Base-by-base conservation (phyloP, 2,329 filamentous ascomycete genomes). In the Hawksworthiomyces lignivorus region DNA sequence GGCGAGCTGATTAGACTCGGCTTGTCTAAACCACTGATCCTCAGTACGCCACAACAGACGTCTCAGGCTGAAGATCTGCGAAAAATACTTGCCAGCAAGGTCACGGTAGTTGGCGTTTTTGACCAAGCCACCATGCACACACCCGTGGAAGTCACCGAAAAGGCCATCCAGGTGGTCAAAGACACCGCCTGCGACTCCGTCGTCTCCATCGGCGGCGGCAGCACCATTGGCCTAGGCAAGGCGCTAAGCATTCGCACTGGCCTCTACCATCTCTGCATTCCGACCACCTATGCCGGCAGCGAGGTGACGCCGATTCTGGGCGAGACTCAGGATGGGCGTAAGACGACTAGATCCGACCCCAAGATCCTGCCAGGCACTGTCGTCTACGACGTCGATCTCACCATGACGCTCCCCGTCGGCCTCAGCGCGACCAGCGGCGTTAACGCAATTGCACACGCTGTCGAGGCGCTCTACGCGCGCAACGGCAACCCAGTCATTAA, bases 251-350 rank as follows among this genome's bases (percentile, higher is more conserved):
- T 48, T 17, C 44, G 45, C 21, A 48, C 39, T 8, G 41, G 43
- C 10, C 36, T 50, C 2, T 33, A 33, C 11, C 46, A 50, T 35
- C 7, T 49, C 2, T 42, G 38, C 24, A 71, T 80, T 36, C 73
- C 75, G n/a, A 79, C 75, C 3, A 77, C 75, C 1, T 80, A 79
- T 52, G 70, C 75, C 6, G 74, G 74, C 4, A 75, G 71, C 46
- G 79, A 82, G 53, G 77, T 82, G 68, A 82, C 78, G 4, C 73
- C 77, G 0, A 79, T 81, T 35, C 59, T 82, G 11, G 78, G 78
- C 3, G 76, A 82, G 59, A 81, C 76, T 0, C 62, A 65, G 11
- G 67, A 73, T 40, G 76, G 77, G 0, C 54, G 64, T 44, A 80
- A 82, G 59, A 72, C 68, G 43, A 81, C 77, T 4, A 62, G 68